Base-by-base conservation (phyloP, 305 asterid genomes). In the Coffea humblotiana region DNA sequence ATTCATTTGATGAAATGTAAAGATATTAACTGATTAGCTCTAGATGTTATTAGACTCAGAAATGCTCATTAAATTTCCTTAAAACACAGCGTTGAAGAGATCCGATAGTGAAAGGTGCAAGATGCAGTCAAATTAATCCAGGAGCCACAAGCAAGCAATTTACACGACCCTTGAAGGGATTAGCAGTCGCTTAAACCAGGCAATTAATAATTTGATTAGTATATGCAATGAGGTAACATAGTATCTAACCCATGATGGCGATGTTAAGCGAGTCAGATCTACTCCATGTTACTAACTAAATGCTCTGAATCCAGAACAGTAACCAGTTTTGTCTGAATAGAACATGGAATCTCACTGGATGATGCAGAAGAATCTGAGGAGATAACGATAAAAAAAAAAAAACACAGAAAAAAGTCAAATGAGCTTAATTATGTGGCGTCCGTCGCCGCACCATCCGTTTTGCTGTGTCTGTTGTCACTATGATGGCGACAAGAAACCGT, bases 121-220 rank as follows among this genome's bases (percentile, higher is more conserved):
- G 54, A 5, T 61, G 54, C 35, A 49, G 66, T 77, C 0, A 77
- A 51, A 19, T 3, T 21, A 77, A 51, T 48, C 40, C 21, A 75
- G 40, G 43, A 70, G 67, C 10, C 77, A 8, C 6, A 32, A 16
- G 32, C 47, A 18, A 32, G 16, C 23, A 37, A 56, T 32, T 7
- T 13, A 16, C 16, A 73, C 37, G 78, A 48, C 82, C 78, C 48
- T 79, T 79, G 78, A 64, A 21, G 16, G 74, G 29, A 63, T 52
- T 63, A 47, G 72, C 43, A 72, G 82, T 72, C 82, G 29, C 61
- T 27, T 61, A 68, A 16, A n/a, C 18, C 54, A 19, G 23, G 19
- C 43, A 37, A 37, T 37, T 37, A 37, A 27, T 3, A 25, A 23
- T 25, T 1, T 66, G 10, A n/a, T 54, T 32, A 21, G 23, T 27